Evolutionary conservation across 495 filamentous ascomycete genomes (phyloP), one percentile per base, ranked within the genome.

Genomic region (Amniculicola lignicola): DNA sequence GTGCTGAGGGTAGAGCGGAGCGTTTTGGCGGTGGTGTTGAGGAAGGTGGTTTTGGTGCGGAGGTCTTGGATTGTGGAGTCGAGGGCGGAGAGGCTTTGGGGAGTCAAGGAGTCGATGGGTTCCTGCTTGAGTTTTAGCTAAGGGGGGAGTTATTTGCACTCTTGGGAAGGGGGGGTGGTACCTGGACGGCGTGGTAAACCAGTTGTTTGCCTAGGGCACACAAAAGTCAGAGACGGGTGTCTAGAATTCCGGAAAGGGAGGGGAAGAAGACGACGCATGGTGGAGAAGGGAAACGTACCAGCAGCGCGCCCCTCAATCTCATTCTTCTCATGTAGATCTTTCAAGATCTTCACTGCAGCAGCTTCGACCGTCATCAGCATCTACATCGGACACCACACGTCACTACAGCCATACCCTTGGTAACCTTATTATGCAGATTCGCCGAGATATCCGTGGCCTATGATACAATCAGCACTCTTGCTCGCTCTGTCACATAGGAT

Each of bases 381-480:
- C 16, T 12, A 15, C 6, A 9, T 23, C 5, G 2, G 1, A 54
- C 40, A 7, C 25, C n/a, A 22, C n/a, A 57, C 16, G 24, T 12
- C 40, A 6, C 40, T 53, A 2, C 2, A 36, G 11, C 15, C n/a
- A 37, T 57, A 80, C 81, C 67, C 68, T 88, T 88, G 19, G 79
- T 80, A 47, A 88, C 80, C 63, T 79, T 81, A 58, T 84, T 83
- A 64, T 85, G 81, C 22, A 88, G 71, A 67, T 88, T 87, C 18
- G 77, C 73, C 27, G 79, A 83, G 41, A 87, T 72, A 29, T 88
- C 84, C 19, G 75, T 82, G 4, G 82, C 83, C 78, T 84, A 41
- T 51, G 55, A n/a, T n/a, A 65, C 63, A 22, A 55, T 45, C 61
- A 48, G 51, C 37, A 9, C 7, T 33, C 29, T 33, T 7, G 7